Base-by-base conservation (phyloP, 2,329 filamentous ascomycete species). In the Paraphoma sp. region DNA sequence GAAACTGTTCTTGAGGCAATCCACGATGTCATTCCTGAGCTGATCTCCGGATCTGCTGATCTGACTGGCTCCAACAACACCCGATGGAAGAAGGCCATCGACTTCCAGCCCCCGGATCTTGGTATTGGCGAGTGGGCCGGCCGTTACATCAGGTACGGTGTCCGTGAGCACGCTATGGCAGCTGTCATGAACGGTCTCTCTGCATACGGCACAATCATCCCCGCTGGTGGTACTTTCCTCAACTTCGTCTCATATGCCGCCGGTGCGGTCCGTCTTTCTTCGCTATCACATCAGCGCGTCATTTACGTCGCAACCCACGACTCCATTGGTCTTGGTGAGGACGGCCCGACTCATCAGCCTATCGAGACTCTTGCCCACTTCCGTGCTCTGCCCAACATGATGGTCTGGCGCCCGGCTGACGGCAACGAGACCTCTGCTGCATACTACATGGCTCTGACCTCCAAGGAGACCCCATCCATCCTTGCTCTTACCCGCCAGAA, bases 241-340 rank as follows among this genome's bases (percentile, higher is more conserved):
- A 99, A 98, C 90, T 99, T 99, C 80, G 93, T 98, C 69, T 98
- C 94, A 28, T 99, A 99, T 79, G 94, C 92, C 69, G 93, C 95
- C 66, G 95, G 95, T 81, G 89, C 95, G 73, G 90, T 98, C 77
- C 94, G 95, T 82, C 88, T 99, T 60, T 97, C 93, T 38, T 89
- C 95, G 41, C 87, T 99, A 69, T 96, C 93, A 45, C 93, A 91
- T 80, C 86, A 93, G 78, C 94, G 94, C 73, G 85, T 88, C 77
- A 93, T 99, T 84, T 96, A 95, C 89, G 87, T 98, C 71, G 94
- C 95, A 74, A 98, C 94, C 70, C 94, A 98, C 87, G 94, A 98
- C 86, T 97, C 94, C 66, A 99, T 99, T 73, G 95, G 95, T 85
- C 92, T 98, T 69, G 95, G 95, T 81, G 95, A 99, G 84, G 95